phyloP scores from a whole-genome alignment of 2,329 filamentous ascomycete genomes.

The Clarireedia homoeocarpa region DNA sequence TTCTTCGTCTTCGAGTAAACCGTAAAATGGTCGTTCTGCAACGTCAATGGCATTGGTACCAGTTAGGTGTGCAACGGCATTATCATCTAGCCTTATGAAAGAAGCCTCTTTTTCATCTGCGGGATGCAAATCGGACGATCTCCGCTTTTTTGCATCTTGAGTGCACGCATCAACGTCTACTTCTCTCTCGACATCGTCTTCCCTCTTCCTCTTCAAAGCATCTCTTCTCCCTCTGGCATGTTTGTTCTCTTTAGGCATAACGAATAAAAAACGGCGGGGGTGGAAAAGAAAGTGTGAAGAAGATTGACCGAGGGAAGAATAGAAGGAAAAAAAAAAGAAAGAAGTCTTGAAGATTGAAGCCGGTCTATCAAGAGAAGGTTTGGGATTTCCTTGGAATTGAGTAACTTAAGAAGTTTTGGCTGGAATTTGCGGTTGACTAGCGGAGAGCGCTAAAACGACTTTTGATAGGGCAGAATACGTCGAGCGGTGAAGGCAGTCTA shows the following conservation, averaged over 20 bases:
- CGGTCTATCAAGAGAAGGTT: too few species aligned
- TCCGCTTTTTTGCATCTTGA: slow-evolving; percentile 34
- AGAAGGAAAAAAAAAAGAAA: not conserved
- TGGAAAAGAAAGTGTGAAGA: not conserved
- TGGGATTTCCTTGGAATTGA: too few species aligned
- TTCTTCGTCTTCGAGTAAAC: slow-evolving; percentile 85
- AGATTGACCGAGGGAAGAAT: not conserved
- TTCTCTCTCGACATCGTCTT: slow-evolving; percentile 34
- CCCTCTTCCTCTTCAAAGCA: slow-evolving; percentile 40
- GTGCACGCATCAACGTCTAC: slow-evolving; percentile 24
- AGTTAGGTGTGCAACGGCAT: slow-evolving; percentile 1
- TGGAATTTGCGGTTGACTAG: not conserved
- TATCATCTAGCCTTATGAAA: slow-evolving; percentile 16
- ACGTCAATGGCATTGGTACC: slow-evolving; percentile 17
- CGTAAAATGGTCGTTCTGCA: slow-evolving; percentile 58
- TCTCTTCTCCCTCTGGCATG: slow-evolving; percentile 49
- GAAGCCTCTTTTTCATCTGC: not conserved
- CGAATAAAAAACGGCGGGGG: not conserved
- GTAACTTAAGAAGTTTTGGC: not conserved
- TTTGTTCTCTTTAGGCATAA: slow-evolving; percentile 52
- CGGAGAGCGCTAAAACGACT: too few species aligned
- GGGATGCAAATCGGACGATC: not conserved
- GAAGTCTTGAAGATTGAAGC: not conserved
- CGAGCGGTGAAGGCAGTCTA: too few species aligned
- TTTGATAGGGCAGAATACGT: too few species aligned